Evolutionary conservation across 164 flowering plant species (phyloP), one percentile per base, ranked within the genome.

Genomic region (Kingdonia uniflora): DNA sequence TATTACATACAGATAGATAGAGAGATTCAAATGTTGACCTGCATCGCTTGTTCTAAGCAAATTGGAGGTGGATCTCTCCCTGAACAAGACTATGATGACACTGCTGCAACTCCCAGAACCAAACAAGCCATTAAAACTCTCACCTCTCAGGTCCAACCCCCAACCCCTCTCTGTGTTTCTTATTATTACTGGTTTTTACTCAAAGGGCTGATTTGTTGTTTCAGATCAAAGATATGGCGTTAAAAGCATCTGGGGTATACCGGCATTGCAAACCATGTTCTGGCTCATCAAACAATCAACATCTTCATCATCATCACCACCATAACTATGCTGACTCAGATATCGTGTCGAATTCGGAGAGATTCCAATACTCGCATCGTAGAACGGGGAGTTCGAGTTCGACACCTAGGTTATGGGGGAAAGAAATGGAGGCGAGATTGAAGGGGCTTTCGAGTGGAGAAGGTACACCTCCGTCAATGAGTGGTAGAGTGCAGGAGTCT

Each of bases 211-310:
- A 6, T 42, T 24, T 14, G 45, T 6, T 14, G 4, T 49, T 49
- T 15, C 72, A 92, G 98, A 84, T 92, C 71, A 92, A 88, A 78
- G 98, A 85, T 56, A 88, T 92, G 65, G 98, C 98, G 1, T 21
- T 89, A 62, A 89, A 84, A 72, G 92, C 92, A 15, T 85, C 98
- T 0, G 95, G 92, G 40, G 96, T 90, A 19, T 91, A 91, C 54
- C 71, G 65, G 61, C 76, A 78, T 61, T 88, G 98, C 77, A 92
- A 81, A 73, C 95, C 96, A 0, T 92, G 98, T 66, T 70, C 84
- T 0, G 83, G 88, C 11, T 70, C 84, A 0, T 68, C 77, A 7
- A 61, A 54, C 43, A 62, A n/a, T n/a, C n/a, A n/a, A n/a, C n/a
- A n/a, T n/a, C n/a, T n/a, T n/a, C n/a, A 59, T 20, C 66, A 75